These are phyloP conservation scores for Phaeolepiota aurea DNA, from an alignment of 768 basidiomycete genomes.

Conservation along the genomic window DNA sequence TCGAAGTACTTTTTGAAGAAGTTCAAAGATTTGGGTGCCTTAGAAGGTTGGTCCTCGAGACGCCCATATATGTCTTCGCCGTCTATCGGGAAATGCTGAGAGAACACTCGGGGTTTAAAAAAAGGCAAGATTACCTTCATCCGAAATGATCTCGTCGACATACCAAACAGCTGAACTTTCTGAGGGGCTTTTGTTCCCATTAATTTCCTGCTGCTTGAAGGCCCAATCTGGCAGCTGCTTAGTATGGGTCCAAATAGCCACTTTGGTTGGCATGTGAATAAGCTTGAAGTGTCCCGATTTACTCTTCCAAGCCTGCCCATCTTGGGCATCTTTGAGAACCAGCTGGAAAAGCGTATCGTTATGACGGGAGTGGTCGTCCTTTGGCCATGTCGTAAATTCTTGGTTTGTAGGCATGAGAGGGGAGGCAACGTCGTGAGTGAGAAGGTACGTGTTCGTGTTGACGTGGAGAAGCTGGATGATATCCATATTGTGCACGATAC, in stretches of 20 bases:
- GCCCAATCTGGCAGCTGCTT: slow-evolving; percentile 92
- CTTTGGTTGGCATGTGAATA: slow-evolving; percentile 81
- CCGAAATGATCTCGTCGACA: slow-evolving; percentile 72
- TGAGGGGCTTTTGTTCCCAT: slow-evolving; percentile 86
- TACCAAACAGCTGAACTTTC: slow-evolving; percentile 87
- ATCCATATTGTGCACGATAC: slow-evolving; percentile 87
- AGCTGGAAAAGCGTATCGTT: slow-evolving; percentile 89
- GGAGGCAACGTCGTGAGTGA: slow-evolving; percentile 97
- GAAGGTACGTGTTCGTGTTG: slow-evolving; percentile 70
- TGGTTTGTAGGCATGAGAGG: slow-evolving; percentile 97
- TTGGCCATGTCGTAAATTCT: slow-evolving; percentile 91
- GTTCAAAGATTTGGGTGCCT: slow-evolving; percentile 72
- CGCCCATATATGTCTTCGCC: slow-evolving; percentile 49
- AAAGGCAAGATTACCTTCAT: slow-evolving; percentile 48
- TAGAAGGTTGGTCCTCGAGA: slow-evolving; percentile 40
- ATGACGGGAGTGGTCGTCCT: slow-evolving; percentile 66
- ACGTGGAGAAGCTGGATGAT: slow-evolving; percentile 84
- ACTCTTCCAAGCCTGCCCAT: slow-evolving; percentile 84
- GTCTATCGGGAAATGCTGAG: no score
- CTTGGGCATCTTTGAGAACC: slow-evolving; percentile 59
- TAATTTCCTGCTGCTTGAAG: slow-evolving; percentile 94
- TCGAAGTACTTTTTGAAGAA: slow-evolving; percentile 96
- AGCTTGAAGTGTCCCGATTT: slow-evolving; percentile 92
- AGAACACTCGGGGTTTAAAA: slow-evolving; percentile 3
- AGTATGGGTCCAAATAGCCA: slow-evolving; percentile 89